Percentiles rank a stretch among this genome's conserved stretches.
Evolutionary conservation across 805 yeast species (phyloP).

Genomic region (Nakazawaea peltata): DNA sequence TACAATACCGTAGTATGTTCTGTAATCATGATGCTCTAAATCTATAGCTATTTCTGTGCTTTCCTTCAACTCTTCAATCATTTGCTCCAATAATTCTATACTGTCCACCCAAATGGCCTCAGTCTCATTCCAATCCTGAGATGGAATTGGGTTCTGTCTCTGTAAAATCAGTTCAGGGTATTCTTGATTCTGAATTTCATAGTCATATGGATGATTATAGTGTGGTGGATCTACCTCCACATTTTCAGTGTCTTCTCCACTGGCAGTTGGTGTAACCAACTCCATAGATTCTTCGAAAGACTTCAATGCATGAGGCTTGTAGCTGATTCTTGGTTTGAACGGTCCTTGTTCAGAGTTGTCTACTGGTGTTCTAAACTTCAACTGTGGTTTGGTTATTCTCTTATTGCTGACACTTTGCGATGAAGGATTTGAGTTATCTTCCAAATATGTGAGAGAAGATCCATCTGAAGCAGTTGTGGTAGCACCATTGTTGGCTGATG

Average conservation of each 20-base stretch:
- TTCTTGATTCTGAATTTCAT: conserved; percentile 61
- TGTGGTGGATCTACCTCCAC: no score
- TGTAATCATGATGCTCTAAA: conserved; percentile 90
- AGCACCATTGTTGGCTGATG: conserved; percentile 8
- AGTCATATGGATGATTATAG: conserved; percentile 72
- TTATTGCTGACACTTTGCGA: conserved; percentile 14
- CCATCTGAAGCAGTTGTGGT: background rate
- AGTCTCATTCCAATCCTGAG: conserved; percentile 58
- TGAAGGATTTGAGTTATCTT: conserved; percentile 27
- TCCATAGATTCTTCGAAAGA: conserved; percentile 45
- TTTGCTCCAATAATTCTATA: conserved; percentile 35
- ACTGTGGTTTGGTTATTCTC: conserved; percentile 61
- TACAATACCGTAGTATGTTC: conserved; percentile 85
- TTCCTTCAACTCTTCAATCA: conserved; percentile 45
- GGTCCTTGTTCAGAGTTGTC: conserved; percentile 68
- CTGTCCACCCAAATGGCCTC: conserved; percentile 69
- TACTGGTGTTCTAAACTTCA: conserved; percentile 43
- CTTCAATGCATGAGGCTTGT: conserved; percentile 64
- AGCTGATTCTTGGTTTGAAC: conserved; percentile 63
- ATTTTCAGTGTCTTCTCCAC: no score
- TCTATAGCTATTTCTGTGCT: conserved; percentile 79
- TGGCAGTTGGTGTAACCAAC: conserved; percentile 30
- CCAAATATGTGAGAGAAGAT: conserved; percentile 37
- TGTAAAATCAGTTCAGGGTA: conserved; percentile 54
- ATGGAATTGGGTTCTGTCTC: conserved; percentile 24